These are phyloP conservation scores for Nicotiana tabacum DNA, from an alignment of 257 asterid genomes.

Conservation along the genomic window DNA sequence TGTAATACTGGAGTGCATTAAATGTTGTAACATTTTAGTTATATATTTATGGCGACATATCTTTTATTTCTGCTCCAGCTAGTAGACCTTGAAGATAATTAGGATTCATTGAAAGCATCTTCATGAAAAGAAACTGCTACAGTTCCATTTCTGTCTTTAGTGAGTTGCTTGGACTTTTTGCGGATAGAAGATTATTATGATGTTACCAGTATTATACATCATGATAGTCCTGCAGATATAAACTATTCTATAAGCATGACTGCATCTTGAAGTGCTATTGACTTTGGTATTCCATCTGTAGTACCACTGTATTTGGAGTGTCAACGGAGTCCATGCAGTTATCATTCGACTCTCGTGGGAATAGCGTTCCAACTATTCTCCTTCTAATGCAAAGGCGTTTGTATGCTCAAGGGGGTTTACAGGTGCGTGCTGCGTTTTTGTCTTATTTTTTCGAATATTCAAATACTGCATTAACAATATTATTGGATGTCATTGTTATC, in stretches of 20 bases:
- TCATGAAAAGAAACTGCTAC: neutral
- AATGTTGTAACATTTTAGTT: neutral
- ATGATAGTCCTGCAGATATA: neutral
- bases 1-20: neutral
- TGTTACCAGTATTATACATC: neutral
- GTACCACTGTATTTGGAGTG: slow-evolving; percentile 98
- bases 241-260: neutral
- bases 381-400: slow-evolving; percentile 79
- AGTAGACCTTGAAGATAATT: neutral
- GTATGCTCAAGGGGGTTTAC: slow-evolving; percentile 83
- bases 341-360: slow-evolving; percentile 81
- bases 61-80: neutral
- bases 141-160: neutral
- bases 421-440: slow-evolving; percentile 34
- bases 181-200: neutral
- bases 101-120: neutral
- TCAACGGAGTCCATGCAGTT: slow-evolving; percentile 99
- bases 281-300: slow-evolving; percentile 31
- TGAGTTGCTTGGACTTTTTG: neutral
- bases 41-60: neutral
- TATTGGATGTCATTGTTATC: neutral
- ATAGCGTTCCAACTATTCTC: slow-evolving; percentile 89
- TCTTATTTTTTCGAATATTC: neutral
- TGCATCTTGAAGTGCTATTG: slow-evolving; percentile 10
- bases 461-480: neutral